These are phyloP conservation scores for Euphrasia arctica DNA, from an alignment of 305 asterid species.

Conservation along the genomic window DNA sequence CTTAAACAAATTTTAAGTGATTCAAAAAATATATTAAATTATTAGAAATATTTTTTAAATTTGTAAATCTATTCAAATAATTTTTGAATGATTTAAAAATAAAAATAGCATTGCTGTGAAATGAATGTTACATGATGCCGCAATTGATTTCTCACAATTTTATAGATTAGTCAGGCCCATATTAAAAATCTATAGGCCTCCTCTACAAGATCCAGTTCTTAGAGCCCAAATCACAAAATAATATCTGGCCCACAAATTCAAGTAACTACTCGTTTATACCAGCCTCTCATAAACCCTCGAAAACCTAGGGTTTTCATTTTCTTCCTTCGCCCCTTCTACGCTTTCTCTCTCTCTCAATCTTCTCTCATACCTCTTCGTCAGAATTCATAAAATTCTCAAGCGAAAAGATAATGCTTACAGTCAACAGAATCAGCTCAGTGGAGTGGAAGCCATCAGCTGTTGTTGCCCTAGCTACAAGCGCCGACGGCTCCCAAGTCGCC, in stretches of 20 bases:
- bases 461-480: constrained; percentile 90
- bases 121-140: too few species aligned
- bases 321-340: constrained; percentile 28
- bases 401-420: constrained; percentile 41
- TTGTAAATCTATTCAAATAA: too few species aligned
- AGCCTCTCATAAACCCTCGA: constrained; percentile 32
- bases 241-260: background rate
- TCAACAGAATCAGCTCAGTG: constrained; percentile 52
- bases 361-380: constrained; percentile 10
- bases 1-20: too few species aligned
- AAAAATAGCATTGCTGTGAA: too few species aligned
- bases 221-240: background rate
- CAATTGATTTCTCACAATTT: too few species aligned
- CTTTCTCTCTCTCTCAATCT: constrained; percentile 18
- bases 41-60: too few species aligned
- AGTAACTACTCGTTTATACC: background rate
- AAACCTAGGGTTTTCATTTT: constrained; percentile 23
- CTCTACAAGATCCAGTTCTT: too few species aligned
- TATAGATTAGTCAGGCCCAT: too few species aligned
- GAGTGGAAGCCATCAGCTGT: constrained; percentile 91
- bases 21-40: too few species aligned
- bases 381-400: constrained; percentile 11
- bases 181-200: too few species aligned
- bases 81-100: too few species aligned
- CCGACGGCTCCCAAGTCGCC: constrained; percentile 88